A percentile compares a stretch with the other conserved stretches of the same genome.
These are phyloP conservation scores for Peronosclerospora sorghi DNA, from an alignment of 352 stramenopile genomes.

Conservation along the genomic window DNA sequence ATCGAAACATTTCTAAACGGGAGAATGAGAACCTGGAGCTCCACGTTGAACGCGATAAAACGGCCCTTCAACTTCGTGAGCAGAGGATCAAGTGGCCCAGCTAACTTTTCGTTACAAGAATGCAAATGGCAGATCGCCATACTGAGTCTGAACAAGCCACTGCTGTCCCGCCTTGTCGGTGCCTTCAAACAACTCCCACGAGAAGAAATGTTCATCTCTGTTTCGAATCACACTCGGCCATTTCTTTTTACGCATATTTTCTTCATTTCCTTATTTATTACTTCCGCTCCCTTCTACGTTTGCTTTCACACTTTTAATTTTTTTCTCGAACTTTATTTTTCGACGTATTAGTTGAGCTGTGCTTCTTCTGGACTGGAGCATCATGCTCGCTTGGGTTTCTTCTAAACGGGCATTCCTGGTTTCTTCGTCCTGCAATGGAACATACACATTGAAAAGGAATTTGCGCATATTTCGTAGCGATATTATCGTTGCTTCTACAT, in stretches of 20 bases:
- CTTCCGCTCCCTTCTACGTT: slow-evolving; percentile 41
- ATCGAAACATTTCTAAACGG: too few species aligned
- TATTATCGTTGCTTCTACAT: slow-evolving; percentile 61
- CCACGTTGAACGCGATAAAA: too few species aligned
- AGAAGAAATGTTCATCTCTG: slow-evolving; percentile 84
- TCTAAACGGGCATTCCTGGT: slow-evolving; percentile 47
- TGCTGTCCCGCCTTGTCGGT: too few species aligned
- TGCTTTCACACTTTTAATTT: slow-evolving; percentile 65
- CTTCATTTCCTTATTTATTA: slow-evolving; percentile 39
- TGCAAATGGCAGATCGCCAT: too few species aligned
- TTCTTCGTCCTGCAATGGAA: slow-evolving; percentile 50
- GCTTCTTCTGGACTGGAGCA: slow-evolving; percentile 50
- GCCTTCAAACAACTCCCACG: too few species aligned
- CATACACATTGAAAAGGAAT: slow-evolving; percentile 58
- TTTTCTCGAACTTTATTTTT: slow-evolving; percentile 54
- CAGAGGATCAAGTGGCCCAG: too few species aligned
- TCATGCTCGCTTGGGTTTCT: slow-evolving; percentile 32
- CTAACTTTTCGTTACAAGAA: too few species aligned
- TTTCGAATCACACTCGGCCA: slow-evolving; percentile 67
- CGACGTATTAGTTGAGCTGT: slow-evolving; percentile 36
- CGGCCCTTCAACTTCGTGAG: too few species aligned
- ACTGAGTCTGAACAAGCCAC: too few species aligned
- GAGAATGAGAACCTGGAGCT: too few species aligned
- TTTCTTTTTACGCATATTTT: slow-evolving; percentile 52
- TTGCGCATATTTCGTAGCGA: slow-evolving; percentile 52